A percentile compares a stretch with the other conserved stretches of the same genome.
Conservation (phyloP, 1,139 yeast species). For the Yamadazyma epiphylla region DNA sequence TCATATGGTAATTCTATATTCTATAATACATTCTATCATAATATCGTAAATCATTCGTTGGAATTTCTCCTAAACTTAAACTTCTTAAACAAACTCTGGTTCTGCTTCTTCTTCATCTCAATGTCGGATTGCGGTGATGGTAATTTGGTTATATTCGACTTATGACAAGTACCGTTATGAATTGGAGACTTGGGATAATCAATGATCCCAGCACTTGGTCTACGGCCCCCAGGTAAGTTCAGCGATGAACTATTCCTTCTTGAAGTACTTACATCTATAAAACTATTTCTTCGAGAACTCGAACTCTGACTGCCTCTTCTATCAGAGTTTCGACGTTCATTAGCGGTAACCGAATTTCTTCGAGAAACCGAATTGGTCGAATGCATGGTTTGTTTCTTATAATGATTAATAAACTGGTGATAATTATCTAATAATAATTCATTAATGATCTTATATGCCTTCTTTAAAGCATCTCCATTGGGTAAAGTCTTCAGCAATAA, state of each 20-base stretch:
- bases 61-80: slow-evolving; percentile 23
- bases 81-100: slow-evolving; percentile 19
- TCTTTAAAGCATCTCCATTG: slow-evolving; percentile 9
- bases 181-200: slow-evolving; percentile 16
- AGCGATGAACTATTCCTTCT: background rate
- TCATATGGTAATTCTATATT: too few relatives aligned
- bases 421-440: slow-evolving; percentile 33
- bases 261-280: slow-evolving; percentile 3
- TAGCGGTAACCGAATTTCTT: slow-evolving; percentile 2
- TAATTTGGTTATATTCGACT: slow-evolving; percentile 9
- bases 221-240: background rate
- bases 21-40: slow-evolving; percentile 1
- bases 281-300: slow-evolving; percentile 1
- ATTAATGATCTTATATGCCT: slow-evolving; percentile 23
- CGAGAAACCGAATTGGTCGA: background rate
- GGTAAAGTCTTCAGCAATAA: slow-evolving; percentile 14
- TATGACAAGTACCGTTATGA: slow-evolving; percentile 8
- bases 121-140: slow-evolving; percentile 15
- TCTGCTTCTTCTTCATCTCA: slow-evolving; percentile 11
- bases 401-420: slow-evolving; percentile 26
- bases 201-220: background rate
- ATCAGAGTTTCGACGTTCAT: slow-evolving; percentile 5
- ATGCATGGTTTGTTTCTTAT: slow-evolving; percentile 11
- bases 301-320: background rate
- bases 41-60: slow-evolving; percentile 12